Evolutionary conservation across 2,329 filamentous ascomycete genomes (phyloP).

Genomic region (Capronia coronata): DNA sequence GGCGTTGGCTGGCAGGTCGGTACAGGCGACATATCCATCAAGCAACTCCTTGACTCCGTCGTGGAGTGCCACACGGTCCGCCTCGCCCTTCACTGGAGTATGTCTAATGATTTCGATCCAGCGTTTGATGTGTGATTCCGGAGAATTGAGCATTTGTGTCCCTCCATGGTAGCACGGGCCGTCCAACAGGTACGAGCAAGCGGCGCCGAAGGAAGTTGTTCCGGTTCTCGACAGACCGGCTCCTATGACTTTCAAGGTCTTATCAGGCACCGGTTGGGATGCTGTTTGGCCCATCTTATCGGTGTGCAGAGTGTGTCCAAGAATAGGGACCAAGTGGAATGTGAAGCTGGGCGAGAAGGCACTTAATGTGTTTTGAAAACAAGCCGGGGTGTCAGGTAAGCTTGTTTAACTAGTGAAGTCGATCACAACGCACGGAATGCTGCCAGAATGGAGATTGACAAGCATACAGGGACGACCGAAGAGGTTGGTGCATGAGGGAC

Average conservation of each 20-base stretch:
- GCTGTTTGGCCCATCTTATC: slow-evolving; percentile 25
- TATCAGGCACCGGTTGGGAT: slow-evolving; percentile 22
- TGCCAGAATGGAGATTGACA: neutral
- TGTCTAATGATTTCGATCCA: slow-evolving; percentile 30
- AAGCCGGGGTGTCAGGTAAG: neutral
- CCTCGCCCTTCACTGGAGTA: slow-evolving; percentile 23
- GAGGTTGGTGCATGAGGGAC: slow-evolving; percentile 1
- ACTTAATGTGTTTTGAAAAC: neutral
- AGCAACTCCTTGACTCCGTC: slow-evolving; percentile 34
- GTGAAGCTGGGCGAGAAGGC: neutral
- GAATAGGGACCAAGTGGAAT: neutral
- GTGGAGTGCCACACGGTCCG: slow-evolving; percentile 30
- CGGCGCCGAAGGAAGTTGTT: slow-evolving; percentile 46
- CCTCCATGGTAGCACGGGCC: slow-evolving; percentile 48
- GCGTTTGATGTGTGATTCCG: slow-evolving; percentile 27
- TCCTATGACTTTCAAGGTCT: slow-evolving; percentile 24
- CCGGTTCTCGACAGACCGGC: slow-evolving; percentile 40
- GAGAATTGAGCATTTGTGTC: slow-evolving; percentile 33
- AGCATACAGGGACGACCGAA: neutral
- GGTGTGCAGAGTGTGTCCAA: neutral
- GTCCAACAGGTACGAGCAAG: slow-evolving; percentile 43
- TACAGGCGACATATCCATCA: slow-evolving; percentile 43
- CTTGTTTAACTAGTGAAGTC: neutral
- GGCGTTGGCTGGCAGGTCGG: slow-evolving; percentile 41
- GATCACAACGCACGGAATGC: neutral